Evolutionary conservation across 75 land plant genomes (phyloP).

Genomic region (Sequoiadendron giganteum): DNA sequence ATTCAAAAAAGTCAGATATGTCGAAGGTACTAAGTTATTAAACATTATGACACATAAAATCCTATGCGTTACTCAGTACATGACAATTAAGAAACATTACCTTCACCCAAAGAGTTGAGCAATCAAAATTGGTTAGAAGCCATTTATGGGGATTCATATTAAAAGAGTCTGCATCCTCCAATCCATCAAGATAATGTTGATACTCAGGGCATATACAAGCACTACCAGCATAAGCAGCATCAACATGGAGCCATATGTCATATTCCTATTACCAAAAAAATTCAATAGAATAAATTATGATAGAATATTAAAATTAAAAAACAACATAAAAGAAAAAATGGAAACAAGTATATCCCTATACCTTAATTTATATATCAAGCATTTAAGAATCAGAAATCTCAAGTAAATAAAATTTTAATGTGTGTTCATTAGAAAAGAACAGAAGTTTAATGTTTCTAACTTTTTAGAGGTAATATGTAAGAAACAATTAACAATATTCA

Average conservation of each 20-base stretch:
- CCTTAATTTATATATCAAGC: neutral
- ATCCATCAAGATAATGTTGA: slow-evolving; percentile 76
- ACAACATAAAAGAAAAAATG: neutral
- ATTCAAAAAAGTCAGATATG: too few species aligned
- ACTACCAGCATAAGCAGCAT: slow-evolving; percentile 91
- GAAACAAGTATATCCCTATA: neutral
- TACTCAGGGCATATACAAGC: slow-evolving; percentile 88
- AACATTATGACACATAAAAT: neutral
- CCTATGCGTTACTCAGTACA: neutral
- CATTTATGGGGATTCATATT: slow-evolving; percentile 89
- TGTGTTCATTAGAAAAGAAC: neutral
- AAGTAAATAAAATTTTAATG: neutral
- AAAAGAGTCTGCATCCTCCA: slow-evolving; percentile 84
- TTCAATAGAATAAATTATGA: neutral
- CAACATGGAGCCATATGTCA: slow-evolving; percentile 78
- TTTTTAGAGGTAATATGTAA: neutral
- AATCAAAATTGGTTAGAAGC: slow-evolving; percentile 90
- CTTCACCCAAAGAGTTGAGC: slow-evolving; percentile 82
- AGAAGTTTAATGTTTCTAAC: neutral
- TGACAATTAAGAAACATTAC: slow-evolving; percentile 24
- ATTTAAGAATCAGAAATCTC: neutral
- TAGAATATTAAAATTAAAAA: neutral
- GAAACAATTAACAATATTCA: too few species aligned
- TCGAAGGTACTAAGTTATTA: neutral
- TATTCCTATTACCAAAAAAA: slow-evolving; percentile 22